phyloP scores from a whole-genome alignment of 139 green algal genomes.

The Coelastrella sp. region DNA sequence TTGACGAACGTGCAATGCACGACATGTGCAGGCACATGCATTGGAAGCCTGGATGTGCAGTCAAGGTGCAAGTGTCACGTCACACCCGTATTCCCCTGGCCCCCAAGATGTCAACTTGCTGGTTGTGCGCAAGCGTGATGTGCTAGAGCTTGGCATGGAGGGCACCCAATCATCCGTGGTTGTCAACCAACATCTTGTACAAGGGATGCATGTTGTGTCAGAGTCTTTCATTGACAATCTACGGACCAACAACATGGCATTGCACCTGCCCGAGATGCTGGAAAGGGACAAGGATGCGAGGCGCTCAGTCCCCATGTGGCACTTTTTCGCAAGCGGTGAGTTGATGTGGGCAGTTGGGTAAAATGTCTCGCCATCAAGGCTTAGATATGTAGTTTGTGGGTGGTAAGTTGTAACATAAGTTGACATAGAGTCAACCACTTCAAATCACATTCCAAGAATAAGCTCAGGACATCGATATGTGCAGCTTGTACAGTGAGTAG shows the following conservation, averaged over 20 bases:
- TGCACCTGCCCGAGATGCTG: neutral
- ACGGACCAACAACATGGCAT: neutral
- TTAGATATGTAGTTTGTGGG: neutral
- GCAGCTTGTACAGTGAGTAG: too few species aligned
- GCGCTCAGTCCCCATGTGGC: neutral
- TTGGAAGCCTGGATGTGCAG: neutral
- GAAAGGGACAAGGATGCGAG: neutral
- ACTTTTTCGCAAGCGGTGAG: constrained; percentile 13
- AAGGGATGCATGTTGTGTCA: neutral
- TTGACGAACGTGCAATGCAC: neutral
- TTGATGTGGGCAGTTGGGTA: neutral
- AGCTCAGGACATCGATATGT: too few species aligned
- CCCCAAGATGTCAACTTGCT: neutral
- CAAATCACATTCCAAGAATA: neutral
- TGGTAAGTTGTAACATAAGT: too few species aligned
- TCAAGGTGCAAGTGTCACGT: neutral
- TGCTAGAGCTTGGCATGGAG: neutral
- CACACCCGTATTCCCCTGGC: neutral
- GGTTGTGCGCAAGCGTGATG: neutral
- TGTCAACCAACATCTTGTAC: neutral
- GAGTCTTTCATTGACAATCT: neutral
- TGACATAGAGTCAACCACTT: neutral
- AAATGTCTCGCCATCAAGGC: neutral
- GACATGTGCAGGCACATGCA: neutral
- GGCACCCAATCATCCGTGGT: neutral